These are phyloP conservation scores for Microbotryomycetes sp. DNA, from an alignment of 1,284 basidiomycete species.

Conservation along the genomic window DNA sequence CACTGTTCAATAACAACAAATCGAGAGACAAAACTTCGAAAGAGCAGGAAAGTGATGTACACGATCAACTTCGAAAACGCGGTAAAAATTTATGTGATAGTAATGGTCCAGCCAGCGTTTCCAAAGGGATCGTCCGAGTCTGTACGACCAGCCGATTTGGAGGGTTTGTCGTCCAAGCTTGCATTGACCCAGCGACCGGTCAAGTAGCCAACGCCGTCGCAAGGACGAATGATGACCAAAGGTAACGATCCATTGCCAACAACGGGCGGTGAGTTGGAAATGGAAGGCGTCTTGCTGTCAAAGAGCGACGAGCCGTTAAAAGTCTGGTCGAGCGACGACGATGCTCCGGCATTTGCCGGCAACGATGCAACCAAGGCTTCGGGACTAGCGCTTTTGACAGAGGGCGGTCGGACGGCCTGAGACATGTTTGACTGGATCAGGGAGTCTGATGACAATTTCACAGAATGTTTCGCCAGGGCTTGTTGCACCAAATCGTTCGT, in stretches of 20 bases:
- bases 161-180: background rate
- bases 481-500: background rate
- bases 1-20: no score
- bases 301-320: background rate
- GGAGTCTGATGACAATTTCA: no score
- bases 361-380: background rate
- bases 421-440: no score
- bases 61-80: no score
- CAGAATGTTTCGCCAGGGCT: background rate
- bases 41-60: no score
- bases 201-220: conserved; percentile 37
- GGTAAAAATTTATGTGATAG: no score
- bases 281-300: background rate
- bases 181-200: conserved; percentile 33
- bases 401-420: background rate
- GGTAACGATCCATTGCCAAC: conserved; percentile 20
- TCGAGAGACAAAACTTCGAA: no score
- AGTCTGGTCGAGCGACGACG: background rate
- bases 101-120: background rate
- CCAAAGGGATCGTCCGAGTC: background rate
- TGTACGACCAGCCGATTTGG: background rate
- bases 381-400: no score
- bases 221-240: conserved; percentile 36
- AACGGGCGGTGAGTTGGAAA: background rate
- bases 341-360: no score